Base-by-base conservation (phyloP, 768 basidiomycete species). In the Galerina marginata region DNA sequence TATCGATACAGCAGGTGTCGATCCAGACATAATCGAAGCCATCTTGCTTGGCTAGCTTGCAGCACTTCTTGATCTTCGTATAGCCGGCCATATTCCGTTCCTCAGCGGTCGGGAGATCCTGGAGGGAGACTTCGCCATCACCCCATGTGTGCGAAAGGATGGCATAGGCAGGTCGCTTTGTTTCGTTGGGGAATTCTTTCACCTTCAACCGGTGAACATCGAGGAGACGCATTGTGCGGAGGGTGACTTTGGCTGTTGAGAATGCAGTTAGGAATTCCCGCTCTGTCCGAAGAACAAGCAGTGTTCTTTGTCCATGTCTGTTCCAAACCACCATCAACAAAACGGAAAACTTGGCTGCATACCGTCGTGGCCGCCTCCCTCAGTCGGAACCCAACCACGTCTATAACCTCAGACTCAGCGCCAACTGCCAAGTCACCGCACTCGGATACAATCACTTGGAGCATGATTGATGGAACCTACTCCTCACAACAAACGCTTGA, bases 91-190 rank as follows among this genome's bases (percentile, higher is more conserved):
- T 48, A 23, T 26, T 54, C 42, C 16, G 40, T 20, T 20, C 12
- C n/a, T 29, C 37, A 16, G 47, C 26, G 5, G 44, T 43, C 25
- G 39, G 36, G 12, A 44, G 37, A 12, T 37, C 33, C 49, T 46
- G 43, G 48, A 29, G 56, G 9, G 47, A 51, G 2, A 65, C 45
- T 48, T 65, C 64, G 5, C 50, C 38, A 23, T 64, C 63, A 39
- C 59, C 54, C 64, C 64, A 65, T 7, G 64, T 65, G 42, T 65
- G 64, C 0, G 64, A 61, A 6, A 65, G 57, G 49, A 61, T 61
- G 4, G 64, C 64, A 33, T 61, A 65, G 47, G 6, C 12, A 14
- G 47, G 47, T 4, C 26, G 23, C 4, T 6, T 29, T 48, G 10
- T 48, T 33, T 26, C 25, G 25, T 33, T 14, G 9, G 36, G 12